Base-by-base conservation (phyloP, 2,329 filamentous ascomycete genomes). In the Botrytis squamosa region DNA sequence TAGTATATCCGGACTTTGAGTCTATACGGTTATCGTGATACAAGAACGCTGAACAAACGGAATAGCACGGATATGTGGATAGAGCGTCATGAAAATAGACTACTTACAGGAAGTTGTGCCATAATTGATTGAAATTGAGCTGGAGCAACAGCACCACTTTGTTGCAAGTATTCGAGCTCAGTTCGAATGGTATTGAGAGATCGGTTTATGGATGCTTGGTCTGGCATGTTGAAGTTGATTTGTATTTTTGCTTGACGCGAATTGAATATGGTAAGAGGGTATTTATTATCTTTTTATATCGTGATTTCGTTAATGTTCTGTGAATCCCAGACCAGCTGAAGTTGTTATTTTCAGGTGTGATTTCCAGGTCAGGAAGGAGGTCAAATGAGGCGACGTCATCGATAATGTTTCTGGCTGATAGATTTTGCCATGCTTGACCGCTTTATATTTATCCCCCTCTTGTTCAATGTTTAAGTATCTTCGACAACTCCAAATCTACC, bases 81-180 rank as follows among this genome's bases (percentile, higher is more conserved):
- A 46, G 42, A 18, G 9, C 4, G 10, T n/a, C 1, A 55, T 1
- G 36, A 25, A 16, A 12, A 0, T 22, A 0, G 20, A 38, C 0
- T 49, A 9, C 73, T 25, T 75, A 81, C 80, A 16, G 81, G 80
- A n/a, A 82, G 74, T 73, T 81, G 81, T 38, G 80, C 80, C 75
- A 79, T 76, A 55, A 82, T 82, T 12, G 77, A 79, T 52, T 81
- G 75, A 40, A 81, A 78, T 73, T 82, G 81, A n/a, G 78, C 74
- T 2, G 77, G 76, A 33, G 75, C 76, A 8, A 82, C 67, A 3
- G 81, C 77, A 49, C 79, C 79, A 25, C 75, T 75, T 44, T 80
- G 79, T 60, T 80, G 78, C 20, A 82, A 76, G 75, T 77, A 82
- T 71, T 82, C 80, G 16, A 77, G 70, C 63, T 78, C 77, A 0